A percentile compares a stretch with the other conserved stretches of the same genome.
Conservation (phyloP, 139 green algal genomes). For the Trebouxia sp. region DNA sequence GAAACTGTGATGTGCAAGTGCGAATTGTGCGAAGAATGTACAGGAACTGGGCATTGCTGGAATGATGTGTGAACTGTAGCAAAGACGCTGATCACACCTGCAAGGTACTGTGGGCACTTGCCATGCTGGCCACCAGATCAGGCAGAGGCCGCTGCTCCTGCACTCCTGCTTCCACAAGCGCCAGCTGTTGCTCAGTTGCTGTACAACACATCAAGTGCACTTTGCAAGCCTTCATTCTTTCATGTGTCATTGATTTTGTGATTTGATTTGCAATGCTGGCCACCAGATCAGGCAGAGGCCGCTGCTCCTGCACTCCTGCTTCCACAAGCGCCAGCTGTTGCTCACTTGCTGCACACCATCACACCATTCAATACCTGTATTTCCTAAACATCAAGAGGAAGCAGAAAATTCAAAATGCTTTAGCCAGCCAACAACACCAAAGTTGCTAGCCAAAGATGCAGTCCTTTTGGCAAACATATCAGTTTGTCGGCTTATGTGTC, state of each 20-base stretch:
- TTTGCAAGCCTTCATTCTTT: background rate
- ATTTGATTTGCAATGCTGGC: background rate
- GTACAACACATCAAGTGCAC: background rate
- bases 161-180: background rate
- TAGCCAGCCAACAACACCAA: too few relatives aligned
- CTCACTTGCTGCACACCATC: background rate
- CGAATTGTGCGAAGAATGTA: too few relatives aligned
- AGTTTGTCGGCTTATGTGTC: too few relatives aligned
- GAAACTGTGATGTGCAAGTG: too few relatives aligned
- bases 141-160: background rate
- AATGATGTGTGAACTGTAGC: background rate
- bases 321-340: background rate
- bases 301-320: background rate
- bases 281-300: constrained; percentile 1
- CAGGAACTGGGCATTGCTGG: background rate
- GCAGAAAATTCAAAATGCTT: too few relatives aligned
- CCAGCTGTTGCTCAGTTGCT: background rate
- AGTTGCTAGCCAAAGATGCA: too few relatives aligned
- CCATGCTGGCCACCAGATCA: background rate
- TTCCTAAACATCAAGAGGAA: too few relatives aligned
- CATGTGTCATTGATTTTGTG: background rate
- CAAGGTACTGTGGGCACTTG: constrained; percentile 7
- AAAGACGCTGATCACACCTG: background rate
- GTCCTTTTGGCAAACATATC: too few relatives aligned
- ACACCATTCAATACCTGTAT: too few relatives aligned